phyloP scores from a whole-genome alignment of 768 basidiomycete species.

The Epithele typhae region DNA sequence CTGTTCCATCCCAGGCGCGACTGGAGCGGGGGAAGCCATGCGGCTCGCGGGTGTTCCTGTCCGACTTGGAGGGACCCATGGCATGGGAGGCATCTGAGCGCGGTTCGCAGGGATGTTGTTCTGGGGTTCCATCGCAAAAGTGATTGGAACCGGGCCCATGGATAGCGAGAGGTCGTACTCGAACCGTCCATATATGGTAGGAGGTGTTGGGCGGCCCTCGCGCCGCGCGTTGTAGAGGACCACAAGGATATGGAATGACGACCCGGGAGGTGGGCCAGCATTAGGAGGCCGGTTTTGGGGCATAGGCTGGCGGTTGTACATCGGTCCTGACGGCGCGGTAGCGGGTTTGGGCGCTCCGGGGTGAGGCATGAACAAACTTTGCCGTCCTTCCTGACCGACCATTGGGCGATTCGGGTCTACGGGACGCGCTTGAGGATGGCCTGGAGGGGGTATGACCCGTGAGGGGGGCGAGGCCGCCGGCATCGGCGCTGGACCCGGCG shows the following conservation, averaged over 20 bases:
- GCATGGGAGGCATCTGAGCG: constrained; percentile 6
- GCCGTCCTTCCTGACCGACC: constrained; percentile 24
- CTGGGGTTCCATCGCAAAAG: constrained; percentile 52
- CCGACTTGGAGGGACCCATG: constrained; percentile 5
- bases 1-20: background rate
- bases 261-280: constrained; percentile 24
- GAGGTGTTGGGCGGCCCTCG: constrained; percentile 29
- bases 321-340: constrained; percentile 44
- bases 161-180: constrained; percentile 46
- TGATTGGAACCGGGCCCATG: constrained; percentile 55
- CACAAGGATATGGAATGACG: constrained; percentile 20
- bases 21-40: constrained; percentile 1
- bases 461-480: constrained; percentile 14
- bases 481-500: constrained; percentile 13
- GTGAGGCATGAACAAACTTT: constrained; percentile 48
- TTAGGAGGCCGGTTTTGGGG: constrained; percentile 6
- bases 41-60: constrained; percentile 2
- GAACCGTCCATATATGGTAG: constrained; percentile 61
- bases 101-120: constrained; percentile 28
- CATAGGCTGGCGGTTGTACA: constrained; percentile 45
- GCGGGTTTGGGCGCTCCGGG: constrained; percentile 49
- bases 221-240: constrained; percentile 18
- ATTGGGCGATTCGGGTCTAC: constrained; percentile 21
- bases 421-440: constrained; percentile 11
- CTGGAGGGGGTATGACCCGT: constrained; percentile 6